Percentiles rank a stretch among this genome's conserved stretches.
Conservation (phyloP, 768 basidiomycete genomes). For the Stropharia rugosoannulata region DNA sequence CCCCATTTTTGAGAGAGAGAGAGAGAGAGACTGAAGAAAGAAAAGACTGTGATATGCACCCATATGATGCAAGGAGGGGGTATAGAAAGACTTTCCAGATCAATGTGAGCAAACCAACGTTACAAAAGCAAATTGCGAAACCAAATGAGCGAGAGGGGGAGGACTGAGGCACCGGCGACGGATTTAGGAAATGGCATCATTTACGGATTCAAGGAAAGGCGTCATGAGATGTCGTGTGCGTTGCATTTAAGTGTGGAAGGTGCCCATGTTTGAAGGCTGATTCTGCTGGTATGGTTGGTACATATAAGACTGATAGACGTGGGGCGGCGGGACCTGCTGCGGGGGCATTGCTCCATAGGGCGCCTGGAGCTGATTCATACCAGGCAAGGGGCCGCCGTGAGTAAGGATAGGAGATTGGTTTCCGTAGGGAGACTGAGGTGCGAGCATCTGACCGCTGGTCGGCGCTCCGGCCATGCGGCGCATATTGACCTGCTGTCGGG, state of each 20-base stretch:
- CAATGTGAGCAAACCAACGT: constrained; percentile 36
- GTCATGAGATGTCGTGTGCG: constrained; percentile 45
- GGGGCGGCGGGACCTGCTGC: constrained; percentile 58
- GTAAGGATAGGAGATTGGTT: constrained; percentile 60
- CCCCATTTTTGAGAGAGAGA: constrained; percentile 21
- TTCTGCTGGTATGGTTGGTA: constrained; percentile 82
- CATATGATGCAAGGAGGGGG: constrained; percentile 30
- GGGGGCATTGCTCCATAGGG: constrained; percentile 61
- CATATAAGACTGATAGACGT: constrained; percentile 81
- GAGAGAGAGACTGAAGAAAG: constrained; percentile 19
- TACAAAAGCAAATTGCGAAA: constrained; percentile 27
- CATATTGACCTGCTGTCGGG: constrained; percentile 40
- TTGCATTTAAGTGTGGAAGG: constrained; percentile 62
- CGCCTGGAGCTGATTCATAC: constrained; percentile 66
- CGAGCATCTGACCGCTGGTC: constrained; percentile 47
- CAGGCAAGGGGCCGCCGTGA: constrained; percentile 56
- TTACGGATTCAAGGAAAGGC: constrained; percentile 29
- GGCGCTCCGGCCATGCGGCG: constrained; percentile 52
- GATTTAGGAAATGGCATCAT: constrained; percentile 22
- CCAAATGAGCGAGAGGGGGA: constrained; percentile 25
- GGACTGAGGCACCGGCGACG: constrained; percentile 13
- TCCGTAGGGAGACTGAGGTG: constrained; percentile 49
- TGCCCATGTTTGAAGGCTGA: constrained; percentile 69
- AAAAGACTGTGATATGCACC: constrained; percentile 32
- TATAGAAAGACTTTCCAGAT: constrained; percentile 32